phyloP scores from a whole-genome alignment of 1,284 basidiomycete genomes.

The Papiliotrema nemorosa region DNA sequence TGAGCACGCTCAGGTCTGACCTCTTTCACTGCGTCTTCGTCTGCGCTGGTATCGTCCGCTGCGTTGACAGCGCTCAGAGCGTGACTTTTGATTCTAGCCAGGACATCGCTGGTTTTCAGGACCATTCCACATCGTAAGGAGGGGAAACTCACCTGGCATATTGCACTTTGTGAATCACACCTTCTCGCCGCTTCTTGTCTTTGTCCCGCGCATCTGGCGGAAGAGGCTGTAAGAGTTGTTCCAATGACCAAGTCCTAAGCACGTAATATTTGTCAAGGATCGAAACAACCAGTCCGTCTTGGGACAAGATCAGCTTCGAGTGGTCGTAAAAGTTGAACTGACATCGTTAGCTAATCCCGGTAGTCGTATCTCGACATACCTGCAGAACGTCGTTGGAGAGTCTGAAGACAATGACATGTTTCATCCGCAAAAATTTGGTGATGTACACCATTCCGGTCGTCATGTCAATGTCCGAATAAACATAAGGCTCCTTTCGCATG shows the following conservation, averaged over 20 bases:
- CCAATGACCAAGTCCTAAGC: slow-evolving; percentile 70
- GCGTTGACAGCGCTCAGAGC: background rate
- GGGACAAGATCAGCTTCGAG: slow-evolving; percentile 85
- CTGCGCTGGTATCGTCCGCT: background rate
- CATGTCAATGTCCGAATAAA: slow-evolving; percentile 65
- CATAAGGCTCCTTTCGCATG: slow-evolving; percentile 75
- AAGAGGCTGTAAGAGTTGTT: slow-evolving; percentile 60
- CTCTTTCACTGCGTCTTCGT: background rate
- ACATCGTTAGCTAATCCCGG: too few species aligned
- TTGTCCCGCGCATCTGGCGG: slow-evolving; percentile 16
- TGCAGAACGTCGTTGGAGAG: slow-evolving; percentile 89
- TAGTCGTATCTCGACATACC: slow-evolving; percentile 53
- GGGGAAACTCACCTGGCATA: slow-evolving; percentile 36
- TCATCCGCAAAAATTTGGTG: slow-evolving; percentile 92
- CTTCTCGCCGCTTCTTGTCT: slow-evolving; percentile 36
- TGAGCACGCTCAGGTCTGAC: background rate
- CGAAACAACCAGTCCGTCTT: slow-evolving; percentile 71
- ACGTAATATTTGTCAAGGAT: slow-evolving; percentile 86
- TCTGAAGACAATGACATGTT: slow-evolving; percentile 94
- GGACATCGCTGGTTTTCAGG: too few species aligned
- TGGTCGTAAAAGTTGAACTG: slow-evolving; percentile 99
- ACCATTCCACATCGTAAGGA: background rate
- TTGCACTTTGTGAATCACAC: slow-evolving; percentile 39
- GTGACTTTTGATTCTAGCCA: too few species aligned
- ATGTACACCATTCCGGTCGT: slow-evolving; percentile 88